Percentiles rank a stretch among this genome's conserved stretches.
Conservation (phyloP, 805 yeast species). For the Candida vaughaniae region DNA sequence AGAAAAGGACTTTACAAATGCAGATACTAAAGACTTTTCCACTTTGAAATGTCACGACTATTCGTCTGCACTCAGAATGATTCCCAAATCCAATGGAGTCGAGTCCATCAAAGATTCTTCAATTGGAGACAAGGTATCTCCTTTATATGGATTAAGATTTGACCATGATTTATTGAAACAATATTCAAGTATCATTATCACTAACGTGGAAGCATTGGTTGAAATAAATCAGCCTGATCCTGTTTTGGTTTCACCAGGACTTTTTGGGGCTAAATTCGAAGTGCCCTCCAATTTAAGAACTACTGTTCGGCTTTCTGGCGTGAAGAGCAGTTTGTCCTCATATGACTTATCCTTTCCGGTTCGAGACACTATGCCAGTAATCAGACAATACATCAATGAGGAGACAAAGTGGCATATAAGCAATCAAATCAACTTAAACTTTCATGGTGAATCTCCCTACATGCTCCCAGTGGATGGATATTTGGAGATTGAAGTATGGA, state of each 20-base stretch:
- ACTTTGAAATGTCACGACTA: slow-evolving; percentile 5
- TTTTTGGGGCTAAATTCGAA: not conserved
- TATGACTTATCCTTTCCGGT: slow-evolving; percentile 3
- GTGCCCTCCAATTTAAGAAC: slow-evolving; percentile 6
- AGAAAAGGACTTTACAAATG: slow-evolving; percentile 1
- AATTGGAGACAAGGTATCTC: slow-evolving; percentile 3
- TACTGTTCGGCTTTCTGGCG: slow-evolving; percentile 5
- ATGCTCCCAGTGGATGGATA: slow-evolving; percentile 41
- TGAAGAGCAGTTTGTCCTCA: slow-evolving; percentile 11
- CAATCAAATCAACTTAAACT: slow-evolving; percentile 35
- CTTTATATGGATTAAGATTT: slow-evolving; percentile 5
- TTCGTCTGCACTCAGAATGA: slow-evolving; percentile 3
- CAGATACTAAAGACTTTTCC: slow-evolving; percentile 1
- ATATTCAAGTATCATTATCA: not conserved
- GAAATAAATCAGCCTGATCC: not conserved
- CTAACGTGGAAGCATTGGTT: slow-evolving; percentile 1
- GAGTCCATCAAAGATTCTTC: slow-evolving; percentile 7
- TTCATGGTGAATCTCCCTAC: slow-evolving; percentile 71
- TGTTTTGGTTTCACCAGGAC: slow-evolving; percentile 1
- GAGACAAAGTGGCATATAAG: slow-evolving; percentile 78
- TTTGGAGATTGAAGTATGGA: slow-evolving; percentile 50
- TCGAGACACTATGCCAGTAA: slow-evolving; percentile 1
- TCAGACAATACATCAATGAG: slow-evolving; percentile 64
- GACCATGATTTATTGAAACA: slow-evolving; percentile 1
- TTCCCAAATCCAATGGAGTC: slow-evolving; percentile 6